Evolutionary conservation across 1,139 yeast genomes (phyloP), one percentile per base, ranked within the genome.

Genomic region (Yamadazyma sp.): DNA sequence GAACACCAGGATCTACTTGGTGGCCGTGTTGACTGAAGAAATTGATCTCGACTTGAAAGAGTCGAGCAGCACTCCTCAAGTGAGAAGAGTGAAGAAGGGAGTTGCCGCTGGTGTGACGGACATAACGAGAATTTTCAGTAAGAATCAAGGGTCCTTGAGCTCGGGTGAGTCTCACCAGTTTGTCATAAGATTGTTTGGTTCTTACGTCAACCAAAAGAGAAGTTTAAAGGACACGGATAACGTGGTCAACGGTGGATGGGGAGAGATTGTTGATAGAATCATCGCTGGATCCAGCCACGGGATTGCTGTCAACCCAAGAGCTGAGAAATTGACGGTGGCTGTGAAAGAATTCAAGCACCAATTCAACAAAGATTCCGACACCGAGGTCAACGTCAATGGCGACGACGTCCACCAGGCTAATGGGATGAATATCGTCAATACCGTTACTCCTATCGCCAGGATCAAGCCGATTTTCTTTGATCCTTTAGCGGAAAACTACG

Each of bases 101-200:
- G 79, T 88, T 14, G 95, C 94, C 31, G 91, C 91, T 3, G 96
- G 96, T 59, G 94, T 85, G 14, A 79, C 91, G 32, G 95, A 88
- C 62, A 82, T 88, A 40, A 80, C 95, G 7, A 76, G 95, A 52
- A 77, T 87, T 31, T 87, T 88, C 55, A 77, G 88, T 17, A 73
- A 77, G 48, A 79, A 77, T 47, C 77, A 75, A 43, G 87, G 86
- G 31, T 73, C 82, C 26, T 66, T 79, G 40, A 62, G 73, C 14
- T 62, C 81, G 28, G 81, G 91, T 40, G 79, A 81, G 57, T 66
- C 87, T 0, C 88, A 83, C 56, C 85, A 81, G 46, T 86, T 87
- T 58, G 73, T 79, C 4, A 78, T 88, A 48, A 80, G 83, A 53
- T 65, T 88, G 55, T 88, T 76, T 56, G 86, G 92, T 6, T 83